Percentiles rank a stretch among this genome's conserved stretches.
Conservation (phyloP, 805 yeast species). For the Maudiozyma turicensis region DNA sequence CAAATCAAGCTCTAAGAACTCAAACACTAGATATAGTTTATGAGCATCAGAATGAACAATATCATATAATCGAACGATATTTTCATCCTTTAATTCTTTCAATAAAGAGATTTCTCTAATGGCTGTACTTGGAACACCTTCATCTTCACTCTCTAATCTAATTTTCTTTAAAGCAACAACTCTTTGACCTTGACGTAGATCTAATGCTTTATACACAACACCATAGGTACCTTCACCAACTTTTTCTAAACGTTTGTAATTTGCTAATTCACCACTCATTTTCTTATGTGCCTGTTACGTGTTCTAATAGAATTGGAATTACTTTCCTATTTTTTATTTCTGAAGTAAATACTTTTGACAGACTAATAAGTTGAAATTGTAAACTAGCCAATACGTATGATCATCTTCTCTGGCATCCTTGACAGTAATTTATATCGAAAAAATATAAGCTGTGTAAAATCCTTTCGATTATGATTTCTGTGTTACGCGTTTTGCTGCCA, state of each 20-base stretch:
- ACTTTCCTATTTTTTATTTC: neutral
- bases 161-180: slow-evolving; percentile 93
- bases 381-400: too few relatives aligned
- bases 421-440: too few relatives aligned
- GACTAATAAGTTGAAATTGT: too few relatives aligned
- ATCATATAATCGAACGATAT: slow-evolving; percentile 85
- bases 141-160: slow-evolving; percentile 81
- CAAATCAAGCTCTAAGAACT: slow-evolving; percentile 85
- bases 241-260: slow-evolving; percentile 89
- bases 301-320: neutral
- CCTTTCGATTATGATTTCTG: too few relatives aligned
- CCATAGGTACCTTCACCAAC: slow-evolving; percentile 98
- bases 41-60: slow-evolving; percentile 90
- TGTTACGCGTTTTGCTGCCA: too few relatives aligned
- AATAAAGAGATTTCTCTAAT: slow-evolving; percentile 90
- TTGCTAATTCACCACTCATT: slow-evolving; percentile 77
- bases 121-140: slow-evolving; percentile 98
- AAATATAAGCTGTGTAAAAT: too few relatives aligned
- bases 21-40: slow-evolving; percentile 87
- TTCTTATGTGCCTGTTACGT: neutral
- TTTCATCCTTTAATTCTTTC: slow-evolving; percentile 90
- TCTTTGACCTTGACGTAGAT: slow-evolving; percentile 73
- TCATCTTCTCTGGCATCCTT: too few relatives aligned
- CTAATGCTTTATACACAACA: slow-evolving; percentile 90
- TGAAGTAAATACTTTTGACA: neutral